These are phyloP conservation scores for Chaetomiaceae sp. DNA, from an alignment of 2,329 filamentous ascomycete genomes.

Conservation along the genomic window DNA sequence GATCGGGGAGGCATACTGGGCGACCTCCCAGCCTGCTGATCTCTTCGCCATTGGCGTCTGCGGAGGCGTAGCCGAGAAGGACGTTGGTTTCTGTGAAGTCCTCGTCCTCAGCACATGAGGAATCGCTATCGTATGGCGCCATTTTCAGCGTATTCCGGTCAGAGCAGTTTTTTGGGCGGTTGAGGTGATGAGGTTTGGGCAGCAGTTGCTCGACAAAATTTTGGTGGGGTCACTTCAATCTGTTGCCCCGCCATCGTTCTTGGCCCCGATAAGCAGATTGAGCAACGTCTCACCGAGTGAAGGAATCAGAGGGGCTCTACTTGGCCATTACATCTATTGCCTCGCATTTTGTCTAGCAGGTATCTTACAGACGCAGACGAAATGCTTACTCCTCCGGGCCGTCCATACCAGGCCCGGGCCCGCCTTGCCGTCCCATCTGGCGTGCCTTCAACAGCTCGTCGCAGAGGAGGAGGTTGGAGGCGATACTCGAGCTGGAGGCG, in stretches of 20 bases:
- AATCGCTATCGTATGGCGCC: constrained; percentile 83
- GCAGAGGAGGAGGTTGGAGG: constrained; percentile 89
- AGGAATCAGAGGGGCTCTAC: neutral
- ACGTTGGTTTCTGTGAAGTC: constrained; percentile 79
- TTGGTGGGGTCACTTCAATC: constrained; percentile 26
- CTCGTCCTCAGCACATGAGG: constrained; percentile 64
- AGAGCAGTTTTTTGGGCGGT: neutral
- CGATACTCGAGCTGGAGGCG: constrained; percentile 90
- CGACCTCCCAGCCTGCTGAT: constrained; percentile 84
- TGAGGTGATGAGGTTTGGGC: constrained; percentile 12
- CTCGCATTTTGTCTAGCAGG: constrained; percentile 21
- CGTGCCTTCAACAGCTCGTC: constrained; percentile 96
- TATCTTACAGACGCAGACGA: constrained; percentile 37
- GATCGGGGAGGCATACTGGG: constrained; percentile 60
- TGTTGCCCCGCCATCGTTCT: constrained; percentile 23
- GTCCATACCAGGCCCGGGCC: constrained; percentile 62
- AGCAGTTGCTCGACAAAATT: constrained; percentile 20
- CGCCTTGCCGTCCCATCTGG: constrained; percentile 74
- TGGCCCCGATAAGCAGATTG: constrained; percentile 1
- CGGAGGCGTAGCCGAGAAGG: constrained; percentile 81
- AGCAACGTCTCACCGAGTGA: neutral
- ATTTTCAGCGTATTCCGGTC: constrained; percentile 42
- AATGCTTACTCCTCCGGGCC: constrained; percentile 47
- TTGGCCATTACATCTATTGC: constrained; percentile 13
- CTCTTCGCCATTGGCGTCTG: constrained; percentile 72